These are phyloP conservation scores for Logfia minima DNA, from an alignment of 129 eudicot species.

Conservation along the genomic window DNA sequence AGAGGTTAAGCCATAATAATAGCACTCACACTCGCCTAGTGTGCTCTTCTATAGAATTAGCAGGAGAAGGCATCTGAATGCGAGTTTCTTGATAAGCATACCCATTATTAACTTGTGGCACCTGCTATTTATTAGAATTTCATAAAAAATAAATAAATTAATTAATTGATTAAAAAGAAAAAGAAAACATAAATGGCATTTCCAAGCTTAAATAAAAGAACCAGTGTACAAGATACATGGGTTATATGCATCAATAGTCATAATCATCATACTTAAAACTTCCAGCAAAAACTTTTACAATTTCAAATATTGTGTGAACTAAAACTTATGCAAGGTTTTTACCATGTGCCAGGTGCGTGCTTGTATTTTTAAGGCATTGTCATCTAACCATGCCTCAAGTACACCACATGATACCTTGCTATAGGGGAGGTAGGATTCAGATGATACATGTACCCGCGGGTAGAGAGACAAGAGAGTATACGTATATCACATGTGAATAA, in stretches of 20 bases:
- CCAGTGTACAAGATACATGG: slow-evolving; percentile 15
- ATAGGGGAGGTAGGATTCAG: too few relatives aligned
- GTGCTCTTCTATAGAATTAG: slow-evolving; percentile 46
- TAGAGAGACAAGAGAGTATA: too few relatives aligned
- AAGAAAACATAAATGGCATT: neutral
- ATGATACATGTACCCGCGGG: too few relatives aligned
- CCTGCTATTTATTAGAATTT: slow-evolving; percentile 38
- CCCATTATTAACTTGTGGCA: slow-evolving; percentile 38
- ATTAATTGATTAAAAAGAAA: neutral
- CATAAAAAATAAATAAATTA: neutral
- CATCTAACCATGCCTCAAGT: too few relatives aligned
- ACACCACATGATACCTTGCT: too few relatives aligned
- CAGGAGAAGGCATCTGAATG: slow-evolving; percentile 35
- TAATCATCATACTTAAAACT: slow-evolving; percentile 11
- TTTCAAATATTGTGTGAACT: neutral
- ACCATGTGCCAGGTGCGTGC: neutral
- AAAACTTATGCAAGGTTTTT: neutral
- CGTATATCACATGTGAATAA: too few relatives aligned
- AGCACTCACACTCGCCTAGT: slow-evolving; percentile 63
- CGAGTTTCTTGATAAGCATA: slow-evolving; percentile 48
- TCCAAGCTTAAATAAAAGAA: neutral
- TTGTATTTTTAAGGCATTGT: too few relatives aligned
- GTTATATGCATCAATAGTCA: slow-evolving; percentile 15
- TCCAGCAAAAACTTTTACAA: slow-evolving; percentile 1
- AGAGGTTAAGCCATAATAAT: slow-evolving; percentile 13